Conservation (phyloP, 129 eudicot genomes). For the Flaveria sonorensis region DNA sequence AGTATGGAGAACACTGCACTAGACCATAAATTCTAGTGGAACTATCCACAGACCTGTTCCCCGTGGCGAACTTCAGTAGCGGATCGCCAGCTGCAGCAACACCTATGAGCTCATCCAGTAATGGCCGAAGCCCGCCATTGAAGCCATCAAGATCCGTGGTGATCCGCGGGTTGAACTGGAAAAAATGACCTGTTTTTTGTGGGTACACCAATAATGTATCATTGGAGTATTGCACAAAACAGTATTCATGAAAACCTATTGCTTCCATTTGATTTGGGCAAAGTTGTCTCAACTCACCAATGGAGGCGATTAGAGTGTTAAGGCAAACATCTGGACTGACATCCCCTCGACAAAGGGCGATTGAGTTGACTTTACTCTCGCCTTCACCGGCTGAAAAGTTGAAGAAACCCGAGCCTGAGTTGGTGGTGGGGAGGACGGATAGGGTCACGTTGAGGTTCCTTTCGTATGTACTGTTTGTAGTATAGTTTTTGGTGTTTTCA, state of each 20-base stretch:
- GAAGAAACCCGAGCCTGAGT: constrained; percentile 7
- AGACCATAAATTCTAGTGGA: neutral
- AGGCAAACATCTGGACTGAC: neutral
- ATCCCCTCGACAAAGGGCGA: neutral
- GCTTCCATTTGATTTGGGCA: neutral
- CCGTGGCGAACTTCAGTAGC: neutral
- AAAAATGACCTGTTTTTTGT: neutral
- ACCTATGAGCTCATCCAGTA: neutral
- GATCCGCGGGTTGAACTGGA: neutral
- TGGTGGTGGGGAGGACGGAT: neutral
- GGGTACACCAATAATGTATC: neutral
- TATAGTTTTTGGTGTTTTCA: neutral
- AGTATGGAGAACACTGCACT: neutral
- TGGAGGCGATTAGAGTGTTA: neutral
- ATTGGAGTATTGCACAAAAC: neutral
- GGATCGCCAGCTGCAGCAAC: neutral
- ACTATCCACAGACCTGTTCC: neutral
- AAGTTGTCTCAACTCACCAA: neutral
- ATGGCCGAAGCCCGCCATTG: neutral
- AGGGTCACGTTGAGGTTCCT: neutral
- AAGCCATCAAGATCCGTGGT: neutral
- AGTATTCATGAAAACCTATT: neutral
- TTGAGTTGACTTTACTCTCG: neutral
- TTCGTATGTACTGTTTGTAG: neutral
- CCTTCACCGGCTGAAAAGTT: neutral